Evolutionary conservation across 495 filamentous ascomycete species (phyloP), one percentile per base, ranked within the genome.

Genomic region (Penicillium roqueforti): DNA sequence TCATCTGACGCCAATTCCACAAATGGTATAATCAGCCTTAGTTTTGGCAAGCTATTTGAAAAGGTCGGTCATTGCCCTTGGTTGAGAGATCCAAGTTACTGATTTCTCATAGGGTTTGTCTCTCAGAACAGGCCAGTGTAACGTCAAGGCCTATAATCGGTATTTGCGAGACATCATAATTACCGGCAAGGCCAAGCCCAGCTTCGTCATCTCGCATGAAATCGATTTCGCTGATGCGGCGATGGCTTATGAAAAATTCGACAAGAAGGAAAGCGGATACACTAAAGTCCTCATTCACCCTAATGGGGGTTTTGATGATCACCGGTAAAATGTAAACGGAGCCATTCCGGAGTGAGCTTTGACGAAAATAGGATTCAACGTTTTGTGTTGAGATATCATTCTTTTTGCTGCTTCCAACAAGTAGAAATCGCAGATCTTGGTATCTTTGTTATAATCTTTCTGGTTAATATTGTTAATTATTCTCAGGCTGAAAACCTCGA

Each of bases 11-110:
- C 69, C 28, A 72, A 75, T 28, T 57, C 66, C 38, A 69, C 69
- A 3, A 74, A 78, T 42, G 77, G 80, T 7, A 78, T 81, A 72
- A 77, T 83, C 38, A 70, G 79, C 55, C 68, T 83, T 9, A 77
- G 74, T 44, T 84, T 84, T 55, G 79, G 81, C 40, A 84, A 83
- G 56, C 62, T 83, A 10, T 83, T 83, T 56, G 81, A 83, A 61
- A 84, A 83, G 74, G 80, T 78, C n/a, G n/a, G 55, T 10, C 6
- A 37, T 42, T 5, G 14, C 38, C 29, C 14, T 3, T 13, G 22
- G 23, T 11, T 41, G n/a, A n/a, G n/a, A 23, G 18, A 23, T 10
- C 6, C 9, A 29, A n/a, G n/a, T 3, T 13, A 5, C 45, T 49
- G 54, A 55, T 22, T 18, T 37, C 23, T 19, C 20, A 44, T 42